Evolutionary conservation across 2,329 filamentous ascomycete genomes (phyloP).

Genomic region (Aspergillus floridensis): DNA sequence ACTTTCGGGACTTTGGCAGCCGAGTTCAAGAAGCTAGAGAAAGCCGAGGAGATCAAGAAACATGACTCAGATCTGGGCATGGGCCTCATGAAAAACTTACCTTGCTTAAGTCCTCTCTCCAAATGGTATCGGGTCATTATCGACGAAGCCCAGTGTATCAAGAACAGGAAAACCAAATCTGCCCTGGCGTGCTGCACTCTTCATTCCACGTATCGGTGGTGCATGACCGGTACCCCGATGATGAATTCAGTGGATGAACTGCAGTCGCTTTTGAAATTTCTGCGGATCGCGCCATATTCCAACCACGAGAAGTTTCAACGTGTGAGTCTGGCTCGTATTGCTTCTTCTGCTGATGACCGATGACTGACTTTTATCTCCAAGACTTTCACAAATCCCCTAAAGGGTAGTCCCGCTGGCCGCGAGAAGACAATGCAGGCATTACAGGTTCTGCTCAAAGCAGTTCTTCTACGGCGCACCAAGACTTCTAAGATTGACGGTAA

Average conservation of each 20-base stretch:
- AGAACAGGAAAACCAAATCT: slow-evolving; percentile 65
- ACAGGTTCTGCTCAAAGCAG: slow-evolving; percentile 72
- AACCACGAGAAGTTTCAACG: slow-evolving; percentile 60
- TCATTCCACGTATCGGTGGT: slow-evolving; percentile 64
- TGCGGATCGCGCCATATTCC: slow-evolving; percentile 73
- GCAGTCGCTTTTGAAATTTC: slow-evolving; percentile 72
- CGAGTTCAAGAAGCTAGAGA: slow-evolving; percentile 62
- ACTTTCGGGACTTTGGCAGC: slow-evolving; percentile 71
- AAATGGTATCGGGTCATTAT: slow-evolving; percentile 70
- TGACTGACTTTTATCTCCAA: slow-evolving; percentile 6
- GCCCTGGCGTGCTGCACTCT: slow-evolving; percentile 61
- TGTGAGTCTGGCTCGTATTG: slow-evolving; percentile 38
- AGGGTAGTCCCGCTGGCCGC: slow-evolving; percentile 35
- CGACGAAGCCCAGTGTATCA: slow-evolving; percentile 79
- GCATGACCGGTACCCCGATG: slow-evolving; percentile 80
- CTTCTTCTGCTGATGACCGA: background rate
- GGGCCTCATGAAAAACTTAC: slow-evolving; percentile 41
- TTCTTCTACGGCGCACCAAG: slow-evolving; percentile 81
- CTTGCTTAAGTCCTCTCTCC: slow-evolving; percentile 59
- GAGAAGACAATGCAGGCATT: slow-evolving; percentile 64
- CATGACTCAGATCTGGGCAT: slow-evolving; percentile 22
- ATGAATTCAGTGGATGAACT: slow-evolving; percentile 82
- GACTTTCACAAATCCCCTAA: slow-evolving; percentile 56
- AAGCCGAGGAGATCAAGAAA: slow-evolving; percentile 51
- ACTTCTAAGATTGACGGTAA: slow-evolving; percentile 74